These are phyloP conservation scores for Cucumis melo DNA, from an alignment of 306 rosid species.

Conservation along the genomic window DNA sequence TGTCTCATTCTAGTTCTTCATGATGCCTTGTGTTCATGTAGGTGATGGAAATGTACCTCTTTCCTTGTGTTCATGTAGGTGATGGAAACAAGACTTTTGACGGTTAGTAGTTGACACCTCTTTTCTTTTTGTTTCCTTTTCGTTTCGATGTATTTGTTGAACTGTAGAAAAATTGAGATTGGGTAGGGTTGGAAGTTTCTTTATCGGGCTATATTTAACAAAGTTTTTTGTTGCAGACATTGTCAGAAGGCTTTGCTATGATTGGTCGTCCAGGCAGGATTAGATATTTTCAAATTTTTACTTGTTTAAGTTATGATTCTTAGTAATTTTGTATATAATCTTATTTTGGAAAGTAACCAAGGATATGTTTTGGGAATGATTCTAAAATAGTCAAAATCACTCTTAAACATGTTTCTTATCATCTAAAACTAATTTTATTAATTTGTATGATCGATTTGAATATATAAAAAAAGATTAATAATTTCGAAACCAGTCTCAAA, in stretches of 20 bases:
- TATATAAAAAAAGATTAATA: too few species aligned
- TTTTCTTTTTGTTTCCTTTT: neutral
- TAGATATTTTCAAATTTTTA: conserved; percentile 8
- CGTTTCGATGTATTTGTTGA: neutral
- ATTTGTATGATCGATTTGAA: too few species aligned
- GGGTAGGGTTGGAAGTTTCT: neutral
- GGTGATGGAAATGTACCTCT: conserved; percentile 89
- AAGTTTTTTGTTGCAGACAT: conserved; percentile 45
- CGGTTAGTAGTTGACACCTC: conserved; percentile 39
- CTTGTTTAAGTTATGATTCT: neutral
- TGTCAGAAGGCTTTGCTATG: conserved; percentile 74
- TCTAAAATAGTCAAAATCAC: too few species aligned
- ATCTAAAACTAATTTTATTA: too few species aligned
- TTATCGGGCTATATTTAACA: neutral
- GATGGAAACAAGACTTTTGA: too few species aligned
- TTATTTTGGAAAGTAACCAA: neutral
- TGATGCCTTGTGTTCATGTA: conserved; percentile 12
- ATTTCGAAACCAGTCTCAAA: too few species aligned
- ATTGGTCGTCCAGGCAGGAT: conserved; percentile 74
- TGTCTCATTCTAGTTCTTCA: neutral
- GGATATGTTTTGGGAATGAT: too few species aligned
- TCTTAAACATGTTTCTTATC: too few species aligned
- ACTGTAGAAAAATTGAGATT: neutral
- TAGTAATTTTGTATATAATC: neutral
- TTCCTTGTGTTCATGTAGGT: too few species aligned